Base-by-base conservation (phyloP, 768 basidiomycete species). In the Punctularia strigosozonata region DNA sequence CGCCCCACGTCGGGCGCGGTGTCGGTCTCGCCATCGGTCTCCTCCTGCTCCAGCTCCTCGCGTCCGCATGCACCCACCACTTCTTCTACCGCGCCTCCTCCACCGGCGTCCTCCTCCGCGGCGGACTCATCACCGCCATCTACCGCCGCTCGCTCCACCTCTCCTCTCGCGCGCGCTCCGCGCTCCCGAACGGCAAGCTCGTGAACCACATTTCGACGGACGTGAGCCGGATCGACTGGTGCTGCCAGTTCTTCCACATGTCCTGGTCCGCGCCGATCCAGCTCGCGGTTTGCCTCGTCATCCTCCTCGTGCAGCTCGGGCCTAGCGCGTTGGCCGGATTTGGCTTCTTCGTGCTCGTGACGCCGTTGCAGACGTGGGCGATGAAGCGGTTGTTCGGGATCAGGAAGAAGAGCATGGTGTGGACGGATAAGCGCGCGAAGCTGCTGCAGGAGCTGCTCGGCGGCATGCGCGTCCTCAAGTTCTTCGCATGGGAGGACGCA, bases 181-280 rank as follows among this genome's bases (percentile, higher is more conserved):
- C 73, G 6, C 69, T 92, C 31, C 76, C 85, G 1, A 95, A 88
- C 50, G 92, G 90, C 17, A 83, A 83, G 53, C 71, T 95, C 8
- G 81, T 95, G 45, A 92, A 90, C 47, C 89, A 94, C 60, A 92
- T 98, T 43, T 89, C 86, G 4, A 88, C 85, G 1, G 89, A 91
- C 53, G 77, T 92, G 17, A 89, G 84, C 21, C 74, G 91, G 17
- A 85, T 97, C 52, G 90, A 97, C 53, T 95, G 90, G 49, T 82
- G 80, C 49, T 68, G 74, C 49, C 67, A 78, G 15, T 84, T 79
- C 61, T 82, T 87, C 57, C 84, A 87, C 48, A 79, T 89, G 69
- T 66, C 70, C 26, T 87, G 82, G 80, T 63, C 80, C 4, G 74
- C 79, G 1, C 79, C 78, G 1, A 77, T 91, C 34, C 84, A 88